Evolutionary conservation across 192 early-diverging fungal species (phyloP), one percentile per base, ranked within the genome.

Genomic region (Jimgerdemannia lactiflua): DNA sequence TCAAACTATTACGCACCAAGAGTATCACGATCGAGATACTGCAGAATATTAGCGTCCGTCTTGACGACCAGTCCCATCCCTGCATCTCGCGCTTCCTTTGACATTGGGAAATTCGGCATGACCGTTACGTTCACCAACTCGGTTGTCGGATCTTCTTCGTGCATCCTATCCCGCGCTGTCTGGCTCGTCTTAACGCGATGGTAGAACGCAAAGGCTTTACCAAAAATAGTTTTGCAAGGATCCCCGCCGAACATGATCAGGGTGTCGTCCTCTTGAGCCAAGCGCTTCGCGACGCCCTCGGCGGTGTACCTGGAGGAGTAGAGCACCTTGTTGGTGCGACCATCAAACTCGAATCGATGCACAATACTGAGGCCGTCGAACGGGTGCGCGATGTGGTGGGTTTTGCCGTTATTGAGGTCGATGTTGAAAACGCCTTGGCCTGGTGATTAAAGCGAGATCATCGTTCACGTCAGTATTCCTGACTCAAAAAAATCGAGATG

Each of bases 181-280:
- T 29, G 29, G 1, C 29, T 29, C 29, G 29, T 29, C 29, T 29
- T 29, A 14, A 82, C 76, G 63, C 78, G 80, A 29, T 75, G 74
- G 42, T 72, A 82, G 29, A 82, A 73, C 8, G 77, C 70, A 54
- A 75, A 74, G 43, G 78, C 76, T 44, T 75, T 67, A 42, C 80
- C 80, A 73, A 82, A 82, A 40, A 82, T 82, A 6, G 80, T 78
- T 69, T 78, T 78, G 64, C 80, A 82, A 3, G 80, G 80, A 73
- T 82, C 80, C 54, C 77, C 77, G 18, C 80, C 80, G 76, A 82
- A 82, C 3, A 77, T 82, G 39, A 82, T 41, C 10, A 82, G 64
- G n/a, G 80, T 82, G 6, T 76, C 74, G 49, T 82, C 80, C 11
- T 71, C 70, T 49, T 75, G 68, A 10, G 17, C 7, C 11, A 82